Base-by-base conservation (phyloP, 2,329 filamentous ascomycete genomes). In the Cyphellophora attinorum region DNA sequence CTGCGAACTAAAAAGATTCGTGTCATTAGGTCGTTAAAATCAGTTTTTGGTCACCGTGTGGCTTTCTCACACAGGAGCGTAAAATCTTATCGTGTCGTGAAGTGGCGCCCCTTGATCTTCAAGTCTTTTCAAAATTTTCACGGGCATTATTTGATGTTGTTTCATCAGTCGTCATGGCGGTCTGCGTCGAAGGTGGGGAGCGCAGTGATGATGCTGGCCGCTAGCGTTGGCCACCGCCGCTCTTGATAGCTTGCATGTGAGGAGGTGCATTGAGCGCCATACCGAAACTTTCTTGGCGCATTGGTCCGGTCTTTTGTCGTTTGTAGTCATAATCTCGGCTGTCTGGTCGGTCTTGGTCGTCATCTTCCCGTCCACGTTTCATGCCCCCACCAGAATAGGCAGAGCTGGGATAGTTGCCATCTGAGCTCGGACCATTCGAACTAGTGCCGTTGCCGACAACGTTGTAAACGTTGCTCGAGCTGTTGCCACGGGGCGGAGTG, bases 401-500 rank as follows among this genome's bases (percentile, higher is more conserved):
- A 15, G 81, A 70, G 11, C 76, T 70, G 19, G 74, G 72, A 54
- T 93, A 93, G 5, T 79, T 73, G 46, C 93, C 84, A 32, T 71
- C 71, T 13, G 70, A 62, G 10, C 74, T 60, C 18, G 68, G 70
- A n/a, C 80, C 80, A 47, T 84, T 85, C 12, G 72, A 64, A 8
- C 75, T 74, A 16, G 84, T 74, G 40, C 85, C 81, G 54, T 84
- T 85, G 56, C 81, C 88, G 64, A 93, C 86, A 43, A 93, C 81
- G 58, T 79, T 93, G 68, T 93, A 93, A 33, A 94, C 66, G 54
- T 78, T 93, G 65, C 84, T 88, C 1, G 83, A 79, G 3, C 81
- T 72, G 1, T 60, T 46, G 2, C 73, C 67, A 27, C 85, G 79
- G 14, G 86, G 85, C 31, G 88, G 81, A 1, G 85, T 88, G 55